Base-by-base conservation (phyloP, 176 grass and related monocot species). In the Bolboschoenus planiculmis region DNA sequence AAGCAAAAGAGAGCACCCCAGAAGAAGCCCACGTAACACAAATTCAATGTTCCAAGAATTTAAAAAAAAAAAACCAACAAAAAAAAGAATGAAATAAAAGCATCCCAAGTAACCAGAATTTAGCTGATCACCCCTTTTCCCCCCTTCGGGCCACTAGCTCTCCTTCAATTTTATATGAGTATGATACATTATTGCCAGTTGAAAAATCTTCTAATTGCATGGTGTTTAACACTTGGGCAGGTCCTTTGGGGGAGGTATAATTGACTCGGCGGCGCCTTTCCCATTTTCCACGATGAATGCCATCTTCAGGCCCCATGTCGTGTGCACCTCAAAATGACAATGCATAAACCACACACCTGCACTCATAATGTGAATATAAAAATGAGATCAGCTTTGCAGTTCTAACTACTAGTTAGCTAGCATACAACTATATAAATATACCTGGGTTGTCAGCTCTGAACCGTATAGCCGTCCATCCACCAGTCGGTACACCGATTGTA, bases 271-370 rank as follows among this genome's bases (percentile, higher is more conserved):
- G 5, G 89, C 83, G 23, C 83, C 67, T n/a, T 86, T 86, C 8
- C 91, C 91, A 47, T 97, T 86, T 30, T 91, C 87, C 82, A 96
- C 88, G 11, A 96, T 61, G 66, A 96, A 96, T 0, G 81, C 90
- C 93, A 96, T 96, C 85, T 92, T 91, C 35, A 96, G 79, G 11
- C 93, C 90, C 93, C 93, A 96, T 36, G 88, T 85, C 18, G 81
- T 96, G 90, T 92, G 93, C 78, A 92, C 90, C 78, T 95, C 93
- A 16, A 95, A 88, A 87, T 95, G 90, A 67, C 90, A 95, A 63
- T 92, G 93, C 88, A 96, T 42, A 83, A 96, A 92, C 93, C 88
- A 96, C 81, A 92, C 90, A 63, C 93, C 89, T 97, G 79, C 46
- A 78, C 26, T 59, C 37, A 10, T 61, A 61, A n/a, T 61, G 9